Conservation (phyloP, 164 flowering plant species). For the Aristolochia californica region DNA sequence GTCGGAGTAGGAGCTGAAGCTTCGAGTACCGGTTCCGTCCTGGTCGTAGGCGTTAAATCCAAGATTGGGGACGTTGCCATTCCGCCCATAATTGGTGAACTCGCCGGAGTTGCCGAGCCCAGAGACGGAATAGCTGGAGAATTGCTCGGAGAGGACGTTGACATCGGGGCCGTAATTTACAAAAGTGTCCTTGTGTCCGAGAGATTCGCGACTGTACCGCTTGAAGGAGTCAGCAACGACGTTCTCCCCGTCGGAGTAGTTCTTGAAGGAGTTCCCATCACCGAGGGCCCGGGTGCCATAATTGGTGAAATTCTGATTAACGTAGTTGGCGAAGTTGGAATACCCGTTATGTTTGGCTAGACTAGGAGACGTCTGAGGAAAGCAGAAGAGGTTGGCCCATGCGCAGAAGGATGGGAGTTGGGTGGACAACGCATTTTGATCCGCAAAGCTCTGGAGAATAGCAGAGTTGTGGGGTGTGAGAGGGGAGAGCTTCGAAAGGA, state of each 20-base stretch:
- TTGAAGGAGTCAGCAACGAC: slow-evolving; percentile 32
- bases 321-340: slow-evolving; percentile 32
- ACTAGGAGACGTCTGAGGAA: slow-evolving; percentile 44
- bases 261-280: slow-evolving; percentile 60
- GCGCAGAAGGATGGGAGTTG: slow-evolving; percentile 55
- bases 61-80: slow-evolving; percentile 54
- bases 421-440: slow-evolving; percentile 32
- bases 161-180: slow-evolving; percentile 40
- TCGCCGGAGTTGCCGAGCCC: slow-evolving; percentile 60
- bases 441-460: slow-evolving; percentile 42
- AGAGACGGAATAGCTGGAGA: slow-evolving; percentile 39
- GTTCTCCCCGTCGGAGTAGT: slow-evolving; percentile 58
- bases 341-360: slow-evolving; percentile 35
- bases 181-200: slow-evolving; percentile 49
- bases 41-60: slow-evolving; percentile 46
- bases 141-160: slow-evolving; percentile 47
- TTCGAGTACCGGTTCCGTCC: slow-evolving; percentile 19
- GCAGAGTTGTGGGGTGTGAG: slow-evolving; percentile 43
- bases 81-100: slow-evolving; percentile 39
- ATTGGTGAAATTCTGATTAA: slow-evolving; percentile 57
- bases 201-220: slow-evolving; percentile 45
- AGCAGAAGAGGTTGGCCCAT: slow-evolving; percentile 65
- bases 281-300: slow-evolving; percentile 48
- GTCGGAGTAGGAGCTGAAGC: slow-evolving; percentile 38
- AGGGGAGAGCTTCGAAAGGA: slow-evolving; percentile 69